phyloP scores from a whole-genome alignment of 345 rosid genomes.

The Euclidium syriacum region DNA sequence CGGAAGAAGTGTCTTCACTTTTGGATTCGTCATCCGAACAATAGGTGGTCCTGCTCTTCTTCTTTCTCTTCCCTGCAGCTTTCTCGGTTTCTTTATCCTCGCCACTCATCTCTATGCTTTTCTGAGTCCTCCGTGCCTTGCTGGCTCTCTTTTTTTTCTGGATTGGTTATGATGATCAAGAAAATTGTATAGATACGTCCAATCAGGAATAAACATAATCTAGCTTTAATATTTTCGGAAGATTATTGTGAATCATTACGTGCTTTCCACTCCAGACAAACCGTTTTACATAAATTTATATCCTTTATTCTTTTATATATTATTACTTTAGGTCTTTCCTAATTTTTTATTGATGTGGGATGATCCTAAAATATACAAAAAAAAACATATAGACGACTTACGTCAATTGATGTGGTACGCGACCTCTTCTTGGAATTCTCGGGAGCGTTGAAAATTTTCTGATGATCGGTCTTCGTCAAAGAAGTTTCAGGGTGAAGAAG shows the following conservation, averaged over 20 bases:
- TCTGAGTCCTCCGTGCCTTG: conserved; percentile 39
- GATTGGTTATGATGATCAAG: conserved; percentile 18
- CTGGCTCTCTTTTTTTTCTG: conserved; percentile 41
- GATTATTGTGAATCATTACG: too few relatives aligned
- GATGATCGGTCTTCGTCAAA: conserved; percentile 17
- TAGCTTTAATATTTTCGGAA: too few relatives aligned
- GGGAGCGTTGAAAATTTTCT: conserved; percentile 20
- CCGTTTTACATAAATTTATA: too few relatives aligned
- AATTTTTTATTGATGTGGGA: too few relatives aligned
- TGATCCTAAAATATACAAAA: not conserved
- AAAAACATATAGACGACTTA: conserved; percentile 30
- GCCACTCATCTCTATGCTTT: conserved; percentile 28
- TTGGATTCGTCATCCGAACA: conserved; percentile 54
- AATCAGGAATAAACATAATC: too few relatives aligned
- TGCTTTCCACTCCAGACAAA: too few relatives aligned
- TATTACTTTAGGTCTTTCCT: too few relatives aligned
- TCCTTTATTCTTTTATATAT: too few relatives aligned
- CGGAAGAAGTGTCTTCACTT: conserved; percentile 36
- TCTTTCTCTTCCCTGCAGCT: conserved; percentile 7
- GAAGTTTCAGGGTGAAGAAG: conserved; percentile 14
- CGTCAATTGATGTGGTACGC: conserved; percentile 33
- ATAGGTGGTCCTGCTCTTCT: conserved; percentile 39
- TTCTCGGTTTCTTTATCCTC: conserved; percentile 30
- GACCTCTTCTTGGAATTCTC: conserved; percentile 54
- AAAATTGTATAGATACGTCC: too few relatives aligned